Evolutionary conservation across 1,284 basidiomycete genomes (phyloP).

Genomic region (Phlebopus sp.): DNA sequence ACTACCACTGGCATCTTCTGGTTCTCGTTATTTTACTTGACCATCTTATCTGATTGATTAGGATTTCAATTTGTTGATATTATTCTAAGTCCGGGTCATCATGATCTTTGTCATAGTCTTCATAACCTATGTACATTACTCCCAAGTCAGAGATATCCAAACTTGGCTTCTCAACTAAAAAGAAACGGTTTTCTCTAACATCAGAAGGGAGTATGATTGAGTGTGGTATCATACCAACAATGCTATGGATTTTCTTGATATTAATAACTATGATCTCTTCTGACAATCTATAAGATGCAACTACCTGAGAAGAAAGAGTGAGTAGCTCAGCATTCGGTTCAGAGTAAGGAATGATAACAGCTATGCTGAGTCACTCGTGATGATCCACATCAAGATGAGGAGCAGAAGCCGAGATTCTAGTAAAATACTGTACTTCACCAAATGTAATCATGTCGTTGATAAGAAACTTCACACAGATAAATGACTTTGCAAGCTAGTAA

Average conservation of each 20-base stretch:
- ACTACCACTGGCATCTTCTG: too few relatives aligned
- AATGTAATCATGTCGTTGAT: constrained; percentile 27
- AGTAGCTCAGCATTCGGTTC: constrained; percentile 17
- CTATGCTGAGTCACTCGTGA: too few relatives aligned
- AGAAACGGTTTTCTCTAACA: neutral
- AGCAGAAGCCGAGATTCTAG: neutral
- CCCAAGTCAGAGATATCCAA: constrained; percentile 3
- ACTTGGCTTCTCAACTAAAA: constrained; percentile 6
- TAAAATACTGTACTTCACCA: constrained; percentile 10
- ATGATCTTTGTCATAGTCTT: constrained; percentile 5
- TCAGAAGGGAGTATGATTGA: neutral
- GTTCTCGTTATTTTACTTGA: too few relatives aligned
- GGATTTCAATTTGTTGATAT: too few relatives aligned
- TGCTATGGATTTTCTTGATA: constrained; percentile 19
- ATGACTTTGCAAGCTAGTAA: neutral
- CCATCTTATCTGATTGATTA: too few relatives aligned
- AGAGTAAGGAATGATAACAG: too few relatives aligned
- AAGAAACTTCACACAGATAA: too few relatives aligned
- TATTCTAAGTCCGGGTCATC: too few relatives aligned
- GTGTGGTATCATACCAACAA: constrained; percentile 28
- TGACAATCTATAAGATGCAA: constrained; percentile 19
- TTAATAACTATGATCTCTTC: constrained; percentile 18
- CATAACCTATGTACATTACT: neutral
- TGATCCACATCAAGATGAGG: too few relatives aligned
- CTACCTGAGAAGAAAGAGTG: constrained; percentile 17